A percentile compares a stretch with the other conserved stretches of the same genome.
Evolutionary conservation across 176 grass and related monocot genomes (phyloP).

Genomic region (Otatea glauca): DNA sequence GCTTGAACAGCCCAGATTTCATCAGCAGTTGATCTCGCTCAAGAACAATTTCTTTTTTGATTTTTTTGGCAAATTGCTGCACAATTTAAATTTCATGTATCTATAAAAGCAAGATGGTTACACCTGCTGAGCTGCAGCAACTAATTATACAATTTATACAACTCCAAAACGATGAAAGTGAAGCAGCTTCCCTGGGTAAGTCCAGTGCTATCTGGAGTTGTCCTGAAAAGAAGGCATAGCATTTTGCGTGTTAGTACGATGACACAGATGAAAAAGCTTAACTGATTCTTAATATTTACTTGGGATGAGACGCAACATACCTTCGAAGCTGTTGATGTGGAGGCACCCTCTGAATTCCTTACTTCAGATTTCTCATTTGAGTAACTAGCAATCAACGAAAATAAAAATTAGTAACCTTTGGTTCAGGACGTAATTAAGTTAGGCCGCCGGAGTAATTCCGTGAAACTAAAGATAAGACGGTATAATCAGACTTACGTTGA

Average conservation of each 20-base stretch:
- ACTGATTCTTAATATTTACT: slow-evolving; percentile 24
- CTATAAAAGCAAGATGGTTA: slow-evolving; percentile 27
- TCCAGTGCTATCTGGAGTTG: slow-evolving; percentile 30
- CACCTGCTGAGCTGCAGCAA: slow-evolving; percentile 33
- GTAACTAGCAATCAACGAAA: slow-evolving; percentile 55
- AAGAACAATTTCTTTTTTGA: neutral
- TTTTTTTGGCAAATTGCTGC: slow-evolving; percentile 7
- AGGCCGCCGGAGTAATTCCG: neutral
- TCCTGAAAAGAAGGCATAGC: slow-evolving; percentile 2
- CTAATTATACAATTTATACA: slow-evolving; percentile 42
- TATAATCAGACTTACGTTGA: slow-evolving; percentile 65
- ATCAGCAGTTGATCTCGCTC: neutral
- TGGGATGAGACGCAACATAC: slow-evolving; percentile 17
- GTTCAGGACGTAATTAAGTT: neutral
- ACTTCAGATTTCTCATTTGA: slow-evolving; percentile 98
- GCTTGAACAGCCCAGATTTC: slow-evolving; percentile 28
- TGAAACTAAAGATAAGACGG: slow-evolving; percentile 19
- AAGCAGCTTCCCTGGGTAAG: neutral
- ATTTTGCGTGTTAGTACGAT: slow-evolving; percentile 7
- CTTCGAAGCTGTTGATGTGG: slow-evolving; percentile 18
- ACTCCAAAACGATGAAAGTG: neutral
- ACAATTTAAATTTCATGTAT: slow-evolving; percentile 34
- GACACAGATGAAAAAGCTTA: neutral
- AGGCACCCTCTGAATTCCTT: slow-evolving; percentile 59
- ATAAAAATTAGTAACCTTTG: neutral